phyloP scores from a whole-genome alignment of 2,329 filamentous ascomycete species.

The Sporothrix phasma region DNA sequence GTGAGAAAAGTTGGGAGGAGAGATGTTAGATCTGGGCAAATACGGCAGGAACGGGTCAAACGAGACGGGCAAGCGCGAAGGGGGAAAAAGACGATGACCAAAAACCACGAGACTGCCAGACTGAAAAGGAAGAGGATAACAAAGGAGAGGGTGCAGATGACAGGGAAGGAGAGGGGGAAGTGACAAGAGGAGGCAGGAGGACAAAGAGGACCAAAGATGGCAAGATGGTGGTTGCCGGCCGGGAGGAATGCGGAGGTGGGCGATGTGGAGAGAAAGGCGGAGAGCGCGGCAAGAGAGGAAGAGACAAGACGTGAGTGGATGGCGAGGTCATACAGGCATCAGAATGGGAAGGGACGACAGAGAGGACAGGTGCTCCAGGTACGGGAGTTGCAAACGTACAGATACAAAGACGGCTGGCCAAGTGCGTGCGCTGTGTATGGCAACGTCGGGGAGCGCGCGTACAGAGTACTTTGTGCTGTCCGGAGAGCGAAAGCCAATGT shows the following conservation, averaged over 20 bases:
- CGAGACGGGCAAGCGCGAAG: too few relatives aligned
- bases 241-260: neutral
- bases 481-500: neutral
- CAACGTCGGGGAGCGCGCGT: too few relatives aligned
- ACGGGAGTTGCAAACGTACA: too few relatives aligned
- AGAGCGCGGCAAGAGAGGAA: neutral
- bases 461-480: neutral
- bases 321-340: neutral
- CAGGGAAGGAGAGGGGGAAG: neutral
- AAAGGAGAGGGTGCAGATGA: neutral
- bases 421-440: too few relatives aligned
- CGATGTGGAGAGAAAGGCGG: neutral
- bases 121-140: too few relatives aligned
- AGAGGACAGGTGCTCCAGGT: neutral
- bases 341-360: neutral
- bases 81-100: neutral
- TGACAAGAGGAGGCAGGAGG: neutral
- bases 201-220: too few relatives aligned
- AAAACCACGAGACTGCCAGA: constrained; percentile 5
- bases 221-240: neutral
- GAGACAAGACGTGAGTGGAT: neutral
- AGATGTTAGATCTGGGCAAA: neutral
- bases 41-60: too few relatives aligned
- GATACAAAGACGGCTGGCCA: too few relatives aligned
- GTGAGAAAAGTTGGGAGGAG: neutral